phyloP scores from a whole-genome alignment of 176 grass and related monocot species.

The Calamus simplicifolius region DNA sequence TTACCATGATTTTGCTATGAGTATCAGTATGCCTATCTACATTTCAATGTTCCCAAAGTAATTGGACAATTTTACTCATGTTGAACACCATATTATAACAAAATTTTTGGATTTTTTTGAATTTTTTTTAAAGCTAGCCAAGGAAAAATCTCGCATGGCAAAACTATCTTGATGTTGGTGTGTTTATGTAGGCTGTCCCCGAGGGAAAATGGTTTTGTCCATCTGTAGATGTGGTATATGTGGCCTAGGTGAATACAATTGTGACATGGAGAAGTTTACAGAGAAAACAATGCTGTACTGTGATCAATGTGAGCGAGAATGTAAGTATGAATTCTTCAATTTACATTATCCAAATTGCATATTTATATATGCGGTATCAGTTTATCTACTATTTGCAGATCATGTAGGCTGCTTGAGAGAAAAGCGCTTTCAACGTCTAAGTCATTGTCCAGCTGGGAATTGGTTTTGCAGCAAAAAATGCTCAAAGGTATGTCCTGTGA shows the following conservation, averaged over 20 bases:
- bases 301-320: conserved; percentile 69
- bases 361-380: conserved; percentile 15
- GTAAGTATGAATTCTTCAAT: conserved; percentile 32
- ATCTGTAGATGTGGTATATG: conserved; percentile 61
- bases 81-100: too few species aligned
- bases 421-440: conserved; percentile 24
- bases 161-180: too few species aligned
- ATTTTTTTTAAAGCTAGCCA: too few species aligned
- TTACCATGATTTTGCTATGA: too few species aligned
- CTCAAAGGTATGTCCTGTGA: conserved; percentile 33
- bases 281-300: conserved; percentile 56
- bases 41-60: too few species aligned
- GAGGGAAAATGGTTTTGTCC: conserved; percentile 75
- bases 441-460: conserved; percentile 28
- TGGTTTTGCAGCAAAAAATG: conserved; percentile 72
- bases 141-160: too few species aligned
- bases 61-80: too few species aligned
- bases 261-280: conserved; percentile 34
- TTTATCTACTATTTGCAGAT: conserved; percentile 41
- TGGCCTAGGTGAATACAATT: conserved; percentile 42
- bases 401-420: conserved; percentile 55
- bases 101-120: too few species aligned
- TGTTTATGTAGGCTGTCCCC: conserved; percentile 33
- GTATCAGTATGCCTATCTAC: too few species aligned
- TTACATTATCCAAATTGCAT: conserved; percentile 8